These are phyloP conservation scores for Verticillium nubilum DNA, from an alignment of 2,329 filamentous ascomycete genomes.

Conservation along the genomic window DNA sequence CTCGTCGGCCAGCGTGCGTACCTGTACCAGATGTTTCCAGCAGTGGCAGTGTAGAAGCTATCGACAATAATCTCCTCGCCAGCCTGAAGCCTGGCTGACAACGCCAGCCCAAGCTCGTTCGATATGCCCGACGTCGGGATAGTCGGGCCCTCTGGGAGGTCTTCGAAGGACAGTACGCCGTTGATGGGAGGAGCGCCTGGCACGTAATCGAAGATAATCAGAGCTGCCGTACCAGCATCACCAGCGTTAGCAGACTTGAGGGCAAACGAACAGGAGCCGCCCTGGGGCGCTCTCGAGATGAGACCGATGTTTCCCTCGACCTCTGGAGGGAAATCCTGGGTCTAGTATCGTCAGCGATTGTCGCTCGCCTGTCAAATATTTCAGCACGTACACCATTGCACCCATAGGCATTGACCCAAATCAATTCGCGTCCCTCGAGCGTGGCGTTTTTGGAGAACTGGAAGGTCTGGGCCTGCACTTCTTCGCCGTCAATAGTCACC, in stretches of 20 bases:
- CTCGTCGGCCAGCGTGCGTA: background rate
- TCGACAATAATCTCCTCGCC: constrained; percentile 19
- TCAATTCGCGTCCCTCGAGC: constrained; percentile 28
- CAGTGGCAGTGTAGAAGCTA: constrained; percentile 2
- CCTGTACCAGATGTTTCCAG: constrained; percentile 16
- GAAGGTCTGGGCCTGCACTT: constrained; percentile 11
- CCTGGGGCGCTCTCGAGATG: constrained; percentile 41
- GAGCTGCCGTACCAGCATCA: constrained; percentile 46
- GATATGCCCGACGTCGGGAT: constrained; percentile 42
- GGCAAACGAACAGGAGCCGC: constrained; percentile 43
- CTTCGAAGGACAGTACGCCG: constrained; percentile 17
- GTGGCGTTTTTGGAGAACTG: constrained; percentile 33
- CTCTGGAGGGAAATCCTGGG: constrained; percentile 39
- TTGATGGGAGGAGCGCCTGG: constrained; percentile 43
- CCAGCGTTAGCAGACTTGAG: constrained; percentile 49
- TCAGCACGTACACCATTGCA: constrained; percentile 27
- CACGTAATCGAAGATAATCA: constrained; percentile 54
- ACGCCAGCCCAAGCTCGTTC: constrained; percentile 28
- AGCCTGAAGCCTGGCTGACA: constrained; percentile 21
- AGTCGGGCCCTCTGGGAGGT: constrained; percentile 30
- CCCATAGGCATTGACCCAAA: constrained; percentile 41
- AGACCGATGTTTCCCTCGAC: constrained; percentile 48
- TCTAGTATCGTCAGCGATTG: background rate
- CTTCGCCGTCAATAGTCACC: constrained; percentile 15
- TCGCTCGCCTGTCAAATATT: background rate